A percentile compares a stretch with the other conserved stretches of the same genome.
Conservation (phyloP, 2,329 filamentous ascomycete genomes). For the Fusarium heterosporum region DNA sequence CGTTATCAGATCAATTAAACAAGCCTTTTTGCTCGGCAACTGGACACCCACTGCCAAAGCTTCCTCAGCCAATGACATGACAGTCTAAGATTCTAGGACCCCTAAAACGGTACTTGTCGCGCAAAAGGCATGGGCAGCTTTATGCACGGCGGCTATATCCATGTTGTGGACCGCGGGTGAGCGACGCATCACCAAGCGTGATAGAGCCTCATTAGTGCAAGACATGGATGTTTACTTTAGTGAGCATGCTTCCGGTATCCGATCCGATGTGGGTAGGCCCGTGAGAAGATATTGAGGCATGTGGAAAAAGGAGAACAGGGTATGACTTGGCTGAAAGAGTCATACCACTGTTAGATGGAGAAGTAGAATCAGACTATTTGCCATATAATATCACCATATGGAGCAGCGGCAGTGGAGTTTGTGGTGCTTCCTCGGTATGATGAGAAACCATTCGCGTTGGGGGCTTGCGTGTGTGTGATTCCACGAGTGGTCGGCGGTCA, state of each 20-base stretch:
- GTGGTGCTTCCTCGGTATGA: slow-evolving; percentile 37
- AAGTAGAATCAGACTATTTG: slow-evolving; percentile 20
- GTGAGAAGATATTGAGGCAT: background rate
- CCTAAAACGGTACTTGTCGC: slow-evolving; percentile 37
- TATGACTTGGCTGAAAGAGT: slow-evolving; percentile 5
- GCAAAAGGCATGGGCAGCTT: slow-evolving; percentile 24
- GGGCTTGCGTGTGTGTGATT: slow-evolving; percentile 19
- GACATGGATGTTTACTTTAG: slow-evolving; percentile 4
- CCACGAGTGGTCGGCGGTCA: slow-evolving; percentile 9
- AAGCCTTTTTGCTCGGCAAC: slow-evolving; percentile 32
- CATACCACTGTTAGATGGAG: slow-evolving; percentile 8
- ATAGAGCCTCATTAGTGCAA: slow-evolving; percentile 22
- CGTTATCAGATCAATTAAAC: slow-evolving; percentile 32
- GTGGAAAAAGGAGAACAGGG: background rate
- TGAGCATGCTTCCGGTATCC: slow-evolving; percentile 16
- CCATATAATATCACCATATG: slow-evolving; percentile 18
- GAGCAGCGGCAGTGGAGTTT: slow-evolving; percentile 31
- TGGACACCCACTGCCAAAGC: slow-evolving; percentile 14
- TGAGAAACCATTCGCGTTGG: slow-evolving; percentile 17
- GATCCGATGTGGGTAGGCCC: slow-evolving; percentile 11
- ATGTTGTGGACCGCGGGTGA: slow-evolving; percentile 44
- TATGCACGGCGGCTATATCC: slow-evolving; percentile 42
- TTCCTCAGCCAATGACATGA: slow-evolving; percentile 29
- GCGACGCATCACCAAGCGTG: slow-evolving; percentile 30
- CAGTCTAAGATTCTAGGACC: slow-evolving; percentile 32